Evolutionary conservation across 257 asterid species (phyloP).

Genomic region (Handroanthus guayacan): DNA sequence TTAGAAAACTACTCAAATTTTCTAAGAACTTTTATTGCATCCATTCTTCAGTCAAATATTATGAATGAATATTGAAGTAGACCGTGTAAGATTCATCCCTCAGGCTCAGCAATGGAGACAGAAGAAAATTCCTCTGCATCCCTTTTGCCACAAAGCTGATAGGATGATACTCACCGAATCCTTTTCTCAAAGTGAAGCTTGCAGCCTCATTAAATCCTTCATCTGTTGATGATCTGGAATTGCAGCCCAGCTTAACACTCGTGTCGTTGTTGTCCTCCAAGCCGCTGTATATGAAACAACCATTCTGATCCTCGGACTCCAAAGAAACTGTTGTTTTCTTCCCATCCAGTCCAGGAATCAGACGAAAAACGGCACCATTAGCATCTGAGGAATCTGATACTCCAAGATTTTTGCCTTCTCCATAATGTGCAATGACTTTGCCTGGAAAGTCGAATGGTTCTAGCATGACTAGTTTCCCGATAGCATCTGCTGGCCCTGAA

Average conservation of each 20-base stretch:
- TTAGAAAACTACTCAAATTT: not conserved
- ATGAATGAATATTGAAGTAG: constrained; percentile 54
- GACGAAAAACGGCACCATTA: constrained; percentile 46
- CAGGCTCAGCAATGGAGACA: constrained; percentile 71
- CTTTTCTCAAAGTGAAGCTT: constrained; percentile 64
- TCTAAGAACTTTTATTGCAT: not conserved
- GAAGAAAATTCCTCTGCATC: constrained; percentile 53
- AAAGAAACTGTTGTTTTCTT: constrained; percentile 53
- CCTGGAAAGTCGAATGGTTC: constrained; percentile 83
- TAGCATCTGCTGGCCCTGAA: constrained; percentile 44
- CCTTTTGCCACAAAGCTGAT: constrained; percentile 87
- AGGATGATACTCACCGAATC: constrained; percentile 73
- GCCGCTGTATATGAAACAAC: constrained; percentile 58
- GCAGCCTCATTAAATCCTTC: constrained; percentile 51
- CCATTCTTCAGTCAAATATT: not conserved
- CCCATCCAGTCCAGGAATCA: constrained; percentile 64
- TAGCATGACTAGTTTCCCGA: constrained; percentile 57
- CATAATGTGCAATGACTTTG: constrained; percentile 55
- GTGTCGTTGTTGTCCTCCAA: constrained; percentile 34
- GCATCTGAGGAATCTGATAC: constrained; percentile 38
- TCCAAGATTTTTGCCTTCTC: constrained; percentile 52
- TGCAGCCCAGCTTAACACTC: constrained; percentile 57
- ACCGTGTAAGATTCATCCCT: constrained; percentile 91
- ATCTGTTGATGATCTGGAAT: constrained; percentile 30
- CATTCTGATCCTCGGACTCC: constrained; percentile 56